Base-by-base conservation (phyloP, 768 basidiomycete genomes). In the Boletus tylopilopsis region DNA sequence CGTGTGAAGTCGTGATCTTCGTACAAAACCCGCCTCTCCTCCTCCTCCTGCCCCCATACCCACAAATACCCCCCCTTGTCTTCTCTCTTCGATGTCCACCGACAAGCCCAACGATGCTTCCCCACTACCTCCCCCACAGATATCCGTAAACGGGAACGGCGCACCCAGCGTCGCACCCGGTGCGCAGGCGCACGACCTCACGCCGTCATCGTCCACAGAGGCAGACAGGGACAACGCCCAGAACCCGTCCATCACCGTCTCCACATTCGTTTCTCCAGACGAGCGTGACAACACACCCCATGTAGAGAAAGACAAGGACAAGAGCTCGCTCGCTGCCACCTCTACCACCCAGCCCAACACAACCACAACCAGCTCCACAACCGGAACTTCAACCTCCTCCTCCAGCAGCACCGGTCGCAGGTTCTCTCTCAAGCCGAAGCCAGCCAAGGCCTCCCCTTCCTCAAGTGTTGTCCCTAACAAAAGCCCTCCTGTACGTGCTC, bases 291-390 rank as follows among this genome's bases (percentile, higher is more conserved):
- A 56, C 37, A 47, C 63, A 19, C 68, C 64, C 51, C 54, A 55
- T n/a, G 46, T 47, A 53, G 69, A 73, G 22, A 68, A 63, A 35
- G 74, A 75, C 61, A 74, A 68, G 62, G 76, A 77, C 61, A 76
- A 74, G 61, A 73, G 66, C 47, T 77, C 76, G 8, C 64, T 76
- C 19, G 65, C 72, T 32, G 75, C 75, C 41, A 72, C 74, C 37
- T 71, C 73, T 2, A 63, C 72, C 41, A 77, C 67, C 9, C 73
- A 73, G 23, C 71, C 74, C 39, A 63, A 74, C 52, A 67, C 73
- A 25, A 54, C 54, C 27, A 37, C 52, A 42, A 54, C 60, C 12
- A 54, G 51, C 3, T 64, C 64, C 47, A 56, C 49, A 1, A 54
- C 60, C 19, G 57, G 50, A 13, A 63, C 62, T 38, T 57, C 64